Conservation (phyloP, 2,329 filamentous ascomycete genomes). For the Aspergillus fumigatus region DNA sequence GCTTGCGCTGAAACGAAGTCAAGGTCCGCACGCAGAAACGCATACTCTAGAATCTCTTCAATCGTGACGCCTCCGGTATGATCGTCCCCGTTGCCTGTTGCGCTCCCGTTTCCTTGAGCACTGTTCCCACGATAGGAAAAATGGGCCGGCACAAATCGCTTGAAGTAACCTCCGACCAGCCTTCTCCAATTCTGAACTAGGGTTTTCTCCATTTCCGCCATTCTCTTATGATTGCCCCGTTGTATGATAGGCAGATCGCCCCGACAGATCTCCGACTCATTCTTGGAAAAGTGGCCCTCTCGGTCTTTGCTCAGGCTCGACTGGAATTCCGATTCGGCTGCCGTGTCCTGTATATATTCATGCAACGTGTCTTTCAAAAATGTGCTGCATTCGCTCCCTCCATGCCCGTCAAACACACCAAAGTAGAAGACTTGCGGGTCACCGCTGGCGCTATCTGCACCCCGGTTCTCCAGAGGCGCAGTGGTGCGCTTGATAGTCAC, state of each 20-base stretch:
- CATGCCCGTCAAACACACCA: slow-evolving; percentile 93
- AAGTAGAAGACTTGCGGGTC: slow-evolving; percentile 98
- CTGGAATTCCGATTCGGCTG: slow-evolving; percentile 68
- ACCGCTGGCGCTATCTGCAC: slow-evolving; percentile 70
- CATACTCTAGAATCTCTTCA: slow-evolving; percentile 70
- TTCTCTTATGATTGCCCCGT: slow-evolving; percentile 55
- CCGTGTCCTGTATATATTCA: slow-evolving; percentile 80
- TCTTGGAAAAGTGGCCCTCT: slow-evolving; percentile 7
- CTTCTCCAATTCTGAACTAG: slow-evolving; percentile 75
- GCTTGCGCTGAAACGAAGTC: slow-evolving; percentile 92
- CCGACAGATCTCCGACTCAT: slow-evolving; percentile 9
- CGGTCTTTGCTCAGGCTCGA: slow-evolving; percentile 61
- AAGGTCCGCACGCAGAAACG: slow-evolving; percentile 87
- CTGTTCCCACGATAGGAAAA: slow-evolving; percentile 52
- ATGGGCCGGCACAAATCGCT: slow-evolving; percentile 77
- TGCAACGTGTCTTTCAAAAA: slow-evolving; percentile 83
- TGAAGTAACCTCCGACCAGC: slow-evolving; percentile 89
- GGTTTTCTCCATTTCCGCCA: slow-evolving; percentile 63
- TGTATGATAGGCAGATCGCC: slow-evolving; percentile 46
- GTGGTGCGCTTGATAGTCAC: slow-evolving; percentile 40
- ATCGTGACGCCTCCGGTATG: slow-evolving; percentile 33
- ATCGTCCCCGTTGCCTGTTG: slow-evolving; percentile 24
- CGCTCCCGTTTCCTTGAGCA: slow-evolving; percentile 24
- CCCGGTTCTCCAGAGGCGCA: slow-evolving; percentile 50
- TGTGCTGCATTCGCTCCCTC: slow-evolving; percentile 79